Conservation (phyloP, 2,329 filamentous ascomycete species). For the Coleophoma eucalyptorum region DNA sequence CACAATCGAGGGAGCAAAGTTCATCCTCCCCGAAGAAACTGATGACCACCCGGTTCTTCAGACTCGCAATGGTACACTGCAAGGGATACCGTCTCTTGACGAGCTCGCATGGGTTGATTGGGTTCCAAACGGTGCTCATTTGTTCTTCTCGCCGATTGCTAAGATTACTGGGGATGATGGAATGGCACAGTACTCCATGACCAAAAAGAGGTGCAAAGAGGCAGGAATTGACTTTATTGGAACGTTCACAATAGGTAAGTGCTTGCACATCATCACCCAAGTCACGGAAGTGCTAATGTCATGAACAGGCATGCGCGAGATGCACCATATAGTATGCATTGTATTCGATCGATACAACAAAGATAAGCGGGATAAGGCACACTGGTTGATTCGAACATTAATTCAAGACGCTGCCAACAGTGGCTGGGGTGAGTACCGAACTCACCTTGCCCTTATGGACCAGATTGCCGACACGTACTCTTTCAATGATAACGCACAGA, state of each 20-base stretch:
- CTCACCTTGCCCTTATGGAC: slow-evolving; percentile 38
- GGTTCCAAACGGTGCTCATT: slow-evolving; percentile 6
- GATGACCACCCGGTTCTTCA: slow-evolving; percentile 27
- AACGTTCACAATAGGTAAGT: slow-evolving; percentile 39
- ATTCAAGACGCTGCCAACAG: slow-evolving; percentile 31
- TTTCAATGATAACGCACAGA: slow-evolving; percentile 34
- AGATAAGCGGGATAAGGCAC: slow-evolving; percentile 31
- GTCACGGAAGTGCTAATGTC: no score
- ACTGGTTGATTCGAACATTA: slow-evolving; percentile 31
- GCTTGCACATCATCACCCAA: background rate
- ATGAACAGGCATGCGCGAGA: no score
- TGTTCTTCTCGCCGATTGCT: slow-evolving; percentile 42
- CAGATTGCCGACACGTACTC: slow-evolving; percentile 37
- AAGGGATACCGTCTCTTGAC: slow-evolving; percentile 18
- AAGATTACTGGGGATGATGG: slow-evolving; percentile 43
- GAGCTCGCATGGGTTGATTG: slow-evolving; percentile 16
- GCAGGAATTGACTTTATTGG: slow-evolving; percentile 45
- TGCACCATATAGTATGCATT: no score
- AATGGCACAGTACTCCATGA: slow-evolving; percentile 36
- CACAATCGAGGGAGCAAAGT: slow-evolving; percentile 17
- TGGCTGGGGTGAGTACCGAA: slow-evolving; percentile 39
- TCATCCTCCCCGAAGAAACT: slow-evolving; percentile 28
- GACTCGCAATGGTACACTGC: slow-evolving; percentile 26
- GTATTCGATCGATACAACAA: slow-evolving; percentile 22
- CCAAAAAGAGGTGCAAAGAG: slow-evolving; percentile 31